A percentile compares a stretch with the other conserved stretches of the same genome.
phyloP scores from a whole-genome alignment of 2,329 filamentous ascomycete species.

The Escovopsis weberi region DNA sequence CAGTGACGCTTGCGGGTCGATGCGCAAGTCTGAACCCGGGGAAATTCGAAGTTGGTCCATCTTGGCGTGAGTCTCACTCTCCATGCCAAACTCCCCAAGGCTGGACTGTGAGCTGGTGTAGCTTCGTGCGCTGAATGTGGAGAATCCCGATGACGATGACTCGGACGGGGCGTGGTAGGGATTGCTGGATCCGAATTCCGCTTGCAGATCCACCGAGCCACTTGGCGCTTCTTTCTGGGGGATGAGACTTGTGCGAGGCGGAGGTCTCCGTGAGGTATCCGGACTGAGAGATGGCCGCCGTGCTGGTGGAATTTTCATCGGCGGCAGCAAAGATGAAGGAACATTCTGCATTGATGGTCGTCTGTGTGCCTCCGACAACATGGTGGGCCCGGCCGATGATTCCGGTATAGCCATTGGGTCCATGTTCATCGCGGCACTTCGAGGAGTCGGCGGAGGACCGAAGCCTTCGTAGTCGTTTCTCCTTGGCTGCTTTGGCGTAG shows the following conservation, averaged over 20 bases:
- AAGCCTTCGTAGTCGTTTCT: conserved; percentile 46
- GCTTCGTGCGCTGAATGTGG: conserved; percentile 41
- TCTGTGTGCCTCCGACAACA: conserved; percentile 21
- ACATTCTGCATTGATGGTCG: conserved; percentile 34
- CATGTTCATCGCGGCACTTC: conserved; percentile 24
- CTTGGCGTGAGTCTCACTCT: conserved; percentile 32
- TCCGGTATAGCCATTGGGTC: conserved; percentile 31
- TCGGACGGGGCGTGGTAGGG: conserved; percentile 50
- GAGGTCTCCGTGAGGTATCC: conserved; percentile 37
- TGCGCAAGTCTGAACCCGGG: conserved; percentile 22
- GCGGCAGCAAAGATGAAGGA: conserved; percentile 21
- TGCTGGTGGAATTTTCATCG: conserved; percentile 9
- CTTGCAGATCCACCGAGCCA: conserved; percentile 38
- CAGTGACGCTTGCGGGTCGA: conserved; percentile 19
- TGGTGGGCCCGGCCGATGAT: conserved; percentile 33
- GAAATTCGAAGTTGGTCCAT: conserved; percentile 42
- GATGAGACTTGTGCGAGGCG: conserved; percentile 35
- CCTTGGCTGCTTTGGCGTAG: conserved; percentile 25
- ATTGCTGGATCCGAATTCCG: conserved; percentile 46
- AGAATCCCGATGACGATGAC: conserved; percentile 51
- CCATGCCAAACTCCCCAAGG: conserved; percentile 17
- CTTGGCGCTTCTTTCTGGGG: conserved; percentile 22
- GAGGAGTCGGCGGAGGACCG: conserved; percentile 28
- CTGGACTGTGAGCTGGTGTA: conserved; percentile 46
- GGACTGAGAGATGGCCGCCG: conserved; percentile 26